phyloP scores from a whole-genome alignment of 306 rosid species.

The Cucurbita moschata region DNA sequence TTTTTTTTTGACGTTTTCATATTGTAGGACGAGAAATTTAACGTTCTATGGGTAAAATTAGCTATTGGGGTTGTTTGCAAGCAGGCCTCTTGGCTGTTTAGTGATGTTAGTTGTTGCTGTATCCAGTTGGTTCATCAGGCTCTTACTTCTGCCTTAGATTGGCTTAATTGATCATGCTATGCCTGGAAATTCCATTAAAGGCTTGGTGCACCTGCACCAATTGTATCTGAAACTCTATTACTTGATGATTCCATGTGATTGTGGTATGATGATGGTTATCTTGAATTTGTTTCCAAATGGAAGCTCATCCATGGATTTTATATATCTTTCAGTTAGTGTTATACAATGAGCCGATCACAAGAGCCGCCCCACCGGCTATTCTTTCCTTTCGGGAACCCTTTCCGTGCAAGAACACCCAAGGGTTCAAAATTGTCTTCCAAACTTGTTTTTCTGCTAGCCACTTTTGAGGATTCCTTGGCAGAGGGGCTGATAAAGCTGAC shows the following conservation, averaged over 20 bases:
- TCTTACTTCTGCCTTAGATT: not conserved
- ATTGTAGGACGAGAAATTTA: not conserved
- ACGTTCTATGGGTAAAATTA: not conserved
- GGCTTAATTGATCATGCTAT: not conserved
- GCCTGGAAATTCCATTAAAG: not conserved
- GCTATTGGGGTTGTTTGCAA: not conserved
- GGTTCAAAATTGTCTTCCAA: slow-evolving; percentile 42
- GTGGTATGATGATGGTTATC: not conserved
- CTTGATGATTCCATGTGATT: not conserved
- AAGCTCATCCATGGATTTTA: not conserved
- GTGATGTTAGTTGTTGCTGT: not conserved
- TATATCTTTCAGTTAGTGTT: slow-evolving; percentile 19
- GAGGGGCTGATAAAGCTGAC: slow-evolving; percentile 45
- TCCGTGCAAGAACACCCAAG: slow-evolving; percentile 43
- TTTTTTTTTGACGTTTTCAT: not conserved
- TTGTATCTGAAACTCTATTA: not conserved
- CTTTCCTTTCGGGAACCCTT: slow-evolving; percentile 75
- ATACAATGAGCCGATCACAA: slow-evolving; percentile 54
- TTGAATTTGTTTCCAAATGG: slow-evolving; percentile 7
- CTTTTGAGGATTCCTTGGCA: slow-evolving; percentile 56
- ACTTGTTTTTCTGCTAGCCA: slow-evolving; percentile 27
- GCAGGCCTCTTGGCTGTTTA: not conserved
- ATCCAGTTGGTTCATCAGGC: not conserved
- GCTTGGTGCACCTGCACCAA: not conserved
- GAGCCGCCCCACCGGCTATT: slow-evolving; percentile 42